These are phyloP conservation scores for Harringtonia lauricola DNA, from an alignment of 2,329 filamentous ascomycete species.

Conservation along the genomic window DNA sequence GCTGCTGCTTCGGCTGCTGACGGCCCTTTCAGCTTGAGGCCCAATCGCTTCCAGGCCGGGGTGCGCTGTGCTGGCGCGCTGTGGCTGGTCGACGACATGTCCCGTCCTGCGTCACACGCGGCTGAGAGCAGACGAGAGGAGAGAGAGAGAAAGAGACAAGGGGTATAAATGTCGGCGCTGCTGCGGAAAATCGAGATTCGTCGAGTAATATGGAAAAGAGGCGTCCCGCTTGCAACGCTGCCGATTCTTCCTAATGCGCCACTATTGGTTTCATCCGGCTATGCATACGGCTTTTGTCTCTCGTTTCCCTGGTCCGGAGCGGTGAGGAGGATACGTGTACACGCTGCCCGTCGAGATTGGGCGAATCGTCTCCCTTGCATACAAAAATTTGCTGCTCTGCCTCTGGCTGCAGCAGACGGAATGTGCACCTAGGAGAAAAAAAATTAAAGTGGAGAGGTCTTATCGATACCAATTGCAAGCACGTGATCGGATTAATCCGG, in stretches of 20 bases:
- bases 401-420: background rate
- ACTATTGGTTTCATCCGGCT: no score
- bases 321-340: no score
- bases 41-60: slow-evolving; percentile 52
- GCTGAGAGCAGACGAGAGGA: background rate
- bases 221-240: background rate
- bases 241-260: no score
- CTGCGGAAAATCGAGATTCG: background rate
- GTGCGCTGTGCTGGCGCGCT: slow-evolving; percentile 33
- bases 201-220: background rate
- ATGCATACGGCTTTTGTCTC: background rate
- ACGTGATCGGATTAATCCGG: background rate
- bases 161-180: no score
- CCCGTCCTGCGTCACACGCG: slow-evolving; percentile 13
- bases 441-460: background rate
- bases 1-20: slow-evolving; percentile 18
- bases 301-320: background rate
- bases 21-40: slow-evolving; percentile 46
- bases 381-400: background rate
- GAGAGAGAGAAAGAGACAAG: no score
- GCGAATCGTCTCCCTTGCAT: background rate
- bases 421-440: background rate
- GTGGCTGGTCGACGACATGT: slow-evolving; percentile 31
- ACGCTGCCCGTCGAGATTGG: background rate
- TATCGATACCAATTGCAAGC: slow-evolving; percentile 2